Base-by-base conservation (phyloP, 495 filamentous ascomycete species). In the Hypoxylon rickii region DNA sequence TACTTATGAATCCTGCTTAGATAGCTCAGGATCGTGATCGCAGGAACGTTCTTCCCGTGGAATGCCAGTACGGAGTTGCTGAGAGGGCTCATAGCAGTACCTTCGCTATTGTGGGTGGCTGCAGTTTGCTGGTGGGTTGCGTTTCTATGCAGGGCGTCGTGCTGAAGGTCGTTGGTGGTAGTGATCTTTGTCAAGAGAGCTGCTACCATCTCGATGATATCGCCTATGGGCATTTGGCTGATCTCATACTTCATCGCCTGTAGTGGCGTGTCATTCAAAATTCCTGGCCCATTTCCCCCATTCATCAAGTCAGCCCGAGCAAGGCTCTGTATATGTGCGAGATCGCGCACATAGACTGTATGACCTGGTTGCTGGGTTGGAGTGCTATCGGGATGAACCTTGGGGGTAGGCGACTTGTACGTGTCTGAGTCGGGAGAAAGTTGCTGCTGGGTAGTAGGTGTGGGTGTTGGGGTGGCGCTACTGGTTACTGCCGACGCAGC, bases 201-300 rank as follows among this genome's bases (percentile, higher is more conserved):
- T 3, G 94, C 94, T 5, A 99, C 95, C 95, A 99, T 99, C 72
- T 99, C 95, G 72, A 99, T 99, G 61, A 99, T 92, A 60, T 99
- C 95, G 44, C 84, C 82, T 56, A 97, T 94, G 42, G 95, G 93
- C 94, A 99, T 99, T 44, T 85, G 88, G 72, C 92, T 97, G 58
- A 99, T 97, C 71, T 97, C 94, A 69, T 96, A 99, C 63, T 87
- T 83, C 73, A 81, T 72, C 54, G 80, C 64, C 42, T 80, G 75
- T 3, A 80, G 65, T 6, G 77, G 72, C 0, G 74, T 72, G 44
- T 79, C 77, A 49, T 77, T 77, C 3, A 79, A 63, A 33, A 73
- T 73, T 29, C 81, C 74, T 19, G 79, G 70, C 0, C 74, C 71
- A 29, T 74, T 67, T 21, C 72, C 69, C 7, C 67, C 69, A 24